These are phyloP conservation scores for Candida labiduridarum DNA, from an alignment of 1,139 yeast species.

Conservation along the genomic window DNA sequence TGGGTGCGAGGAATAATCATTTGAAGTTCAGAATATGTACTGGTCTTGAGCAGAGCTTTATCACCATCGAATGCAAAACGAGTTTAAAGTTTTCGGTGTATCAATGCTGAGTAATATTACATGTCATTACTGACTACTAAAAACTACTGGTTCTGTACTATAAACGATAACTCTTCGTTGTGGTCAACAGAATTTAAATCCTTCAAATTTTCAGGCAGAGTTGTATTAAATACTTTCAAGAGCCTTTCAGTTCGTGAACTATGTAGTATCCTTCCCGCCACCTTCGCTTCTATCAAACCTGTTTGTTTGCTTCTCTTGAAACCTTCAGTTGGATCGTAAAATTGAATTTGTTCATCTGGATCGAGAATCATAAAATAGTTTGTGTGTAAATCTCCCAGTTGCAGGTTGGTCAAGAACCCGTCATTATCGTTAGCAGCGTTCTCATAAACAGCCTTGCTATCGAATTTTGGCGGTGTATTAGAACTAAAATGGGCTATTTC, in stretches of 20 bases:
- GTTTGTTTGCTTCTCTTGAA: conserved; percentile 4
- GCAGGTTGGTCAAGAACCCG: conserved; percentile 32
- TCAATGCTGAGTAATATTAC: too few species aligned
- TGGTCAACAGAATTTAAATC: neutral
- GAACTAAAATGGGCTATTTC: conserved; percentile 18
- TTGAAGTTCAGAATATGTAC: too few species aligned
- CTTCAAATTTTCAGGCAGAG: neutral
- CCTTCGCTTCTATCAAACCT: conserved; percentile 5
- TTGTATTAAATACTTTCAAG: conserved; percentile 1
- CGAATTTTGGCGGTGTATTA: neutral
- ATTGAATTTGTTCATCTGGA: conserved; percentile 19
- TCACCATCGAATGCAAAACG: neutral
- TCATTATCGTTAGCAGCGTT: conserved; percentile 16
- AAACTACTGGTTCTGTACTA: conserved; percentile 3
- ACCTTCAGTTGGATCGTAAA: conserved; percentile 25
- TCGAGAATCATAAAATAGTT: conserved; percentile 29
- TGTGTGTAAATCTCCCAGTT: conserved; percentile 38
- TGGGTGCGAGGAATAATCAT: too few species aligned
- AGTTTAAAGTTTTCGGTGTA: too few species aligned
- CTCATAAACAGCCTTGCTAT: neutral
- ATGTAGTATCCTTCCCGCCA: conserved; percentile 8
- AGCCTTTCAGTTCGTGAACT: conserved; percentile 7
- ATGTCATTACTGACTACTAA: too few species aligned
- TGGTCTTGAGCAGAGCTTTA: too few species aligned
- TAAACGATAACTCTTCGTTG: conserved; percentile 8